Conservation (phyloP, 139 green algal species). For the Mesotaenium endlicherianum region DNA sequence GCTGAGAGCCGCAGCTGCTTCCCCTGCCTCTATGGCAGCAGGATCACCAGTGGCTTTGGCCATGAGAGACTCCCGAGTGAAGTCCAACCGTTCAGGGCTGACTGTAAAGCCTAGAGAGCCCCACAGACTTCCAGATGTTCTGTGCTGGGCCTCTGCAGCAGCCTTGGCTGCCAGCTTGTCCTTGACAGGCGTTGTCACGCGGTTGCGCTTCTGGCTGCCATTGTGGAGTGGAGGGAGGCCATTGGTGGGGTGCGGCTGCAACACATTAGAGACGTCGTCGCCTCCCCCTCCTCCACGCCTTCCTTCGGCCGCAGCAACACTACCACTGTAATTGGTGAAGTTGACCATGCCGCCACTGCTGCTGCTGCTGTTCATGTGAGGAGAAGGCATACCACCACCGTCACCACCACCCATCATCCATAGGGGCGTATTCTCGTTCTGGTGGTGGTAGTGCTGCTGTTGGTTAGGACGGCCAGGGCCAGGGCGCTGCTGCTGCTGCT, state of each 20-base stretch:
- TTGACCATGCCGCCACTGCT: neutral
- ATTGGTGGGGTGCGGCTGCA: too few species aligned
- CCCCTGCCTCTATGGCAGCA: too few species aligned
- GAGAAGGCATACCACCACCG: neutral
- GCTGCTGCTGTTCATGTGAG: neutral
- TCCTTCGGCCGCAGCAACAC: neutral
- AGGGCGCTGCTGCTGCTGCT: slow-evolving; percentile 7
- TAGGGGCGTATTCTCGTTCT: slow-evolving; percentile 9
- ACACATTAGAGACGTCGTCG: too few species aligned
- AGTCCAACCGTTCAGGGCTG: neutral
- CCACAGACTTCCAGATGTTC: neutral
- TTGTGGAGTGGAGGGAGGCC: neutral
- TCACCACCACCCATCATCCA: neutral
- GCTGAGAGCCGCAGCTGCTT: too few species aligned
- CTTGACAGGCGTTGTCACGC: slow-evolving; percentile 32
- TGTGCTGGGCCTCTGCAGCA: neutral
- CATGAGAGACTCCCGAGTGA: too few species aligned
- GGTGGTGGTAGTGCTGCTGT: neutral
- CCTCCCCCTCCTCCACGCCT: too few species aligned
- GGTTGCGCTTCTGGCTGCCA: slow-evolving; percentile 24
- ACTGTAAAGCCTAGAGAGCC: slow-evolving; percentile 17
- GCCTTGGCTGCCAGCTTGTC: neutral
- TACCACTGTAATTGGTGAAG: neutral
- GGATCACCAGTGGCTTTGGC: too few species aligned
- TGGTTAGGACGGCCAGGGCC: neutral